Evolutionary conservation across 306 rosid genomes (phyloP).

Genomic region (Styphnolobium japonicum): DNA sequence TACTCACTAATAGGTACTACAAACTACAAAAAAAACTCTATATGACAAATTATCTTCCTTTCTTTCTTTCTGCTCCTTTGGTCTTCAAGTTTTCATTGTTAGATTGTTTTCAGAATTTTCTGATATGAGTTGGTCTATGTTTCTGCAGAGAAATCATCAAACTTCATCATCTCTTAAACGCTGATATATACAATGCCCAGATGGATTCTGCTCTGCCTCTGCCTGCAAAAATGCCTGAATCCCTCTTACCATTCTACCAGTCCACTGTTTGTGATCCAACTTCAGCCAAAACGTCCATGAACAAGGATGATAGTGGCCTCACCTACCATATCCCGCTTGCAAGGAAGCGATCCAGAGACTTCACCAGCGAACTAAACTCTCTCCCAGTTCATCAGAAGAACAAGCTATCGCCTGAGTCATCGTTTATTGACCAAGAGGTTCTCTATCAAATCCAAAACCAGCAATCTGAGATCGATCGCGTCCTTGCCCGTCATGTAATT

Average conservation of each 20-base stretch:
- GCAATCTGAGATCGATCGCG: conserved; percentile 27
- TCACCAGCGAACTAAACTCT: conserved; percentile 29
- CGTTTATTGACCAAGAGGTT: conserved; percentile 18
- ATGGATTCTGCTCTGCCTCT: conserved; percentile 43
- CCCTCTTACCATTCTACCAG: conserved; percentile 34
- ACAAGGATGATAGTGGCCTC: conserved; percentile 66
- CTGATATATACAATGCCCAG: conserved; percentile 20
- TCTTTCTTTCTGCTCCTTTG: too few species aligned
- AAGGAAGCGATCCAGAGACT: conserved; percentile 39
- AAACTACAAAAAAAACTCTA: background rate
- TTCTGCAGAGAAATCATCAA: conserved; percentile 53
- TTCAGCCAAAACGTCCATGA: conserved; percentile 31
- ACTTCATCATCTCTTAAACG: conserved; percentile 4
- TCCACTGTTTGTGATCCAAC: conserved; percentile 40
- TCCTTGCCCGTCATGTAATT: conserved; percentile 39
- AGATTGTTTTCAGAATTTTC: background rate
- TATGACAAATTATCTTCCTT: background rate
- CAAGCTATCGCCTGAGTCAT: conserved; percentile 12
- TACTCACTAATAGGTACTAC: conserved; percentile 45
- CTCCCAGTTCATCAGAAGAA: conserved; percentile 31
- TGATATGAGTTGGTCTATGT: background rate
- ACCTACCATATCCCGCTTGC: conserved; percentile 41
- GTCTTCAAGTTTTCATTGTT: background rate
- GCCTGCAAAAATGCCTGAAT: conserved; percentile 40
- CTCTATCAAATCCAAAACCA: conserved; percentile 36